Conservation (phyloP, 805 yeast species). For the Henningerozyma blattae region DNA sequence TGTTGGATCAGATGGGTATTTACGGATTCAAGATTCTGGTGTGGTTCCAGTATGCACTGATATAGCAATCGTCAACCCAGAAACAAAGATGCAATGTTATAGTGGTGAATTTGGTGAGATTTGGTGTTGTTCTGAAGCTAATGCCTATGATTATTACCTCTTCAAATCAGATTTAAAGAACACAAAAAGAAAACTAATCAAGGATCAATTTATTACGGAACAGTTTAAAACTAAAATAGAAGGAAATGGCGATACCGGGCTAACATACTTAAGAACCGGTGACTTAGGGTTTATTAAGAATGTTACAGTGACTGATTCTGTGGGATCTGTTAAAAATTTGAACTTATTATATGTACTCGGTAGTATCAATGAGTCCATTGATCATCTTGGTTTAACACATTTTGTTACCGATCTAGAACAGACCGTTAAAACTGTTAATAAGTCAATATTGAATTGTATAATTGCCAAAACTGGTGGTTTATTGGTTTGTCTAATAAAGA, state of each 20-base stretch:
- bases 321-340: slow-evolving; percentile 32
- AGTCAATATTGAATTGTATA: slow-evolving; percentile 38
- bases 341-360: slow-evolving; percentile 84
- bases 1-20: slow-evolving; percentile 26
- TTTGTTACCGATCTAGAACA: slow-evolving; percentile 77
- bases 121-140: slow-evolving; percentile 90
- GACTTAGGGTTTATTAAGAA: slow-evolving; percentile 88
- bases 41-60: slow-evolving; percentile 93
- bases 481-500: slow-evolving; percentile 63
- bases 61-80: slow-evolving; percentile 90
- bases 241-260: slow-evolving; percentile 46
- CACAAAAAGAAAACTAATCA: slow-evolving; percentile 27
- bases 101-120: slow-evolving; percentile 95
- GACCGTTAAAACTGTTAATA: slow-evolving; percentile 44
- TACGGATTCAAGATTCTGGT: slow-evolving; percentile 86
- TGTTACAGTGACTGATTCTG: slow-evolving; percentile 34
- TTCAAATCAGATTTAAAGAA: slow-evolving; percentile 18
- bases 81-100: slow-evolving; percentile 63
- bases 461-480: slow-evolving; percentile 76
- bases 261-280: slow-evolving; percentile 75
- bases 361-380: slow-evolving; percentile 75
- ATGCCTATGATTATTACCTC: slow-evolving; percentile 46
- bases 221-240: slow-evolving; percentile 55
- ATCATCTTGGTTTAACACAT: slow-evolving; percentile 80
- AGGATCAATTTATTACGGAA: slow-evolving; percentile 38